Percentiles rank a stretch among this genome's conserved stretches.
phyloP scores from a whole-genome alignment of 768 basidiomycete genomes.

The Hericium erinaceus region DNA sequence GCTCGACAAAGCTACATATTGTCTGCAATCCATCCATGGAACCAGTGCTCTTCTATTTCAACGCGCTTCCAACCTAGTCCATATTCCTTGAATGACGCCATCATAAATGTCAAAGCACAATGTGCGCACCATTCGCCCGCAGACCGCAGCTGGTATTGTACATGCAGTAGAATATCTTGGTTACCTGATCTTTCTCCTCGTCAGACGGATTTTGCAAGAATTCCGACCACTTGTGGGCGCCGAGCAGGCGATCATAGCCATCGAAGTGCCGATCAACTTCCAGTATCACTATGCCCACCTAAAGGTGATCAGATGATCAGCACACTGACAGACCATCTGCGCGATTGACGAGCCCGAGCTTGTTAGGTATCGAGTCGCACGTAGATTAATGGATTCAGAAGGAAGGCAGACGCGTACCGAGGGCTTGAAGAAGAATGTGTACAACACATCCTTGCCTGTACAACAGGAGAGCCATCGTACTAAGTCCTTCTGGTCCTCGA shows the following conservation, averaged over 20 bases:
- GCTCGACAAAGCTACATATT: constrained; percentile 16
- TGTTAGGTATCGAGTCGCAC: too few species aligned
- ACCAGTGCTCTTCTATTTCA: constrained; percentile 34
- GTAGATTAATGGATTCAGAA: too few species aligned
- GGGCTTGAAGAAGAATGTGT: constrained; percentile 36
- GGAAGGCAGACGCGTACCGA: constrained; percentile 24
- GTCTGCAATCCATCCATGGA: constrained; percentile 23
- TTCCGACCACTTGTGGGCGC: constrained; percentile 33
- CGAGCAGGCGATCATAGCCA: constrained; percentile 28
- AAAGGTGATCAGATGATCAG: too few species aligned
- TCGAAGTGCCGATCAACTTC: constrained; percentile 27
- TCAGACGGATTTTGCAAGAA: constrained; percentile 25
- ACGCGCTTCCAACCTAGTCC: constrained; percentile 40
- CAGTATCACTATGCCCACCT: constrained; percentile 31
- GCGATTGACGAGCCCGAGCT: too few species aligned
- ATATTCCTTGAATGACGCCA: neutral
- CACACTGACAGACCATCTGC: too few species aligned
- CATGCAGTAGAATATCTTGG: constrained; percentile 32
- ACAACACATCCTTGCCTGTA: constrained; percentile 25
- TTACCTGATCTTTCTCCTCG: constrained; percentile 21
- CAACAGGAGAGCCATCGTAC: constrained; percentile 36
- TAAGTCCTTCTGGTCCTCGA: constrained; percentile 27
- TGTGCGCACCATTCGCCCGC: constrained; percentile 34
- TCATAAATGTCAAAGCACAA: too few species aligned
- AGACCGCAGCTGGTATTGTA: constrained; percentile 29